Evolutionary conservation across 192 early-diverging fungal genomes (phyloP).

Genomic region (Piromyces sp.): DNA sequence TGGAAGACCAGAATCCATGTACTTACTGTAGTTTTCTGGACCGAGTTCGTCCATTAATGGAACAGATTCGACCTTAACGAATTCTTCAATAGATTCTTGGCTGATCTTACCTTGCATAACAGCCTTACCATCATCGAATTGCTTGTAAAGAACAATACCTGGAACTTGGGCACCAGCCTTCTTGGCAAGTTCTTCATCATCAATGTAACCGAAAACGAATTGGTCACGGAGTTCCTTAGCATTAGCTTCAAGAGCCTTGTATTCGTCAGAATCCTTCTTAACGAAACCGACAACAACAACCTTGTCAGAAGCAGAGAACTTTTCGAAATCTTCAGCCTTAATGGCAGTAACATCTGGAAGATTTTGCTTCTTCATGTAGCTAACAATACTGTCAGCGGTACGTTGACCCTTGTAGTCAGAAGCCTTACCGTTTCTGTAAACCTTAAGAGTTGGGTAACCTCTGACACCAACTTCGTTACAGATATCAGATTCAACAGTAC

Average conservation of each 20-base stretch:
- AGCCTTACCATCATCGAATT: slow-evolving; percentile 75
- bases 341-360: slow-evolving; percentile 65
- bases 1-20: slow-evolving; percentile 74
- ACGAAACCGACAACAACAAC: slow-evolving; percentile 82
- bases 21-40: slow-evolving; percentile 71
- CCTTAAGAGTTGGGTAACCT: slow-evolving; percentile 88
- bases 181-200: slow-evolving; percentile 31
- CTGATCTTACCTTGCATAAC: slow-evolving; percentile 40
- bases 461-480: slow-evolving; percentile 66
- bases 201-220: slow-evolving; percentile 62
- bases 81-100: slow-evolving; percentile 34
- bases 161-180: slow-evolving; percentile 31
- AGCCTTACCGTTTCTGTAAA: slow-evolving; percentile 54
- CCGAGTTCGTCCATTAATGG: slow-evolving; percentile 81
- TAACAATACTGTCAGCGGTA: slow-evolving; percentile 69
- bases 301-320: slow-evolving; percentile 67
- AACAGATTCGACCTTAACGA: slow-evolving; percentile 63
- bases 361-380: slow-evolving; percentile 82
- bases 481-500: slow-evolving; percentile 67
- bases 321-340: slow-evolving; percentile 42
- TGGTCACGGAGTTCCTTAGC: slow-evolving; percentile 77
- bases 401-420: slow-evolving; percentile 74
- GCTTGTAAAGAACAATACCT: slow-evolving; percentile 68
- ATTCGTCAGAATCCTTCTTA: slow-evolving; percentile 39
- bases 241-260: slow-evolving; percentile 39